Evolutionary conservation across 106 monocot species (phyloP).

Genomic region (Dactylorhiza incarnata): DNA sequence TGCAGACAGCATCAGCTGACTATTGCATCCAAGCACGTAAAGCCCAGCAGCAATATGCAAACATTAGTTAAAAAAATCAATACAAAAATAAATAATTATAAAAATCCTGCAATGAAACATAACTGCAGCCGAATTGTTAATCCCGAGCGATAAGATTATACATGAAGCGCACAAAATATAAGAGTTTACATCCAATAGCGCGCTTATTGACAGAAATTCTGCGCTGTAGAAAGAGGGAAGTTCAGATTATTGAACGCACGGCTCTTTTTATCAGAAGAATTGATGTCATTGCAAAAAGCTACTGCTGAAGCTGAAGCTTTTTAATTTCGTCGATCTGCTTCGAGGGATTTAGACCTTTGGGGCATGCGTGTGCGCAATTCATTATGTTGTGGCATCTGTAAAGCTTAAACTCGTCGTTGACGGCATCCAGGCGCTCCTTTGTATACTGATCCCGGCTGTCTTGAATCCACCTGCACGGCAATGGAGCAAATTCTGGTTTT

Average conservation of each 20-base stretch:
- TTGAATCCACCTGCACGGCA: slow-evolving; percentile 74
- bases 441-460: slow-evolving; percentile 95
- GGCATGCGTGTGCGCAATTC: slow-evolving; percentile 87
- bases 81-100: no score
- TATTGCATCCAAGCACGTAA: no score
- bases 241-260: neutral
- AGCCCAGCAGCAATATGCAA: no score
- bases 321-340: slow-evolving; percentile 63
- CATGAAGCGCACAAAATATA: neutral
- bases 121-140: no score
- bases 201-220: neutral
- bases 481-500: neutral
- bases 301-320: slow-evolving; percentile 61
- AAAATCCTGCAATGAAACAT: no score
- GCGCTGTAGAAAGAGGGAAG: neutral
- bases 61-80: no score
- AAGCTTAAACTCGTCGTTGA: slow-evolving; percentile 90
- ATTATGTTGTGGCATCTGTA: slow-evolving; percentile 90
- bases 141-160: no score
- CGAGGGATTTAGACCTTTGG: slow-evolving; percentile 85
- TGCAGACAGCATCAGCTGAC: no score
- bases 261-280: neutral
- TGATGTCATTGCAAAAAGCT: neutral
- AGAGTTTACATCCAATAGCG: neutral
- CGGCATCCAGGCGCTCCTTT: slow-evolving; percentile 75